These are phyloP conservation scores for Wickerhamiella vanderwaltii DNA, from an alignment of 805 yeast species.

Conservation along the genomic window DNA sequence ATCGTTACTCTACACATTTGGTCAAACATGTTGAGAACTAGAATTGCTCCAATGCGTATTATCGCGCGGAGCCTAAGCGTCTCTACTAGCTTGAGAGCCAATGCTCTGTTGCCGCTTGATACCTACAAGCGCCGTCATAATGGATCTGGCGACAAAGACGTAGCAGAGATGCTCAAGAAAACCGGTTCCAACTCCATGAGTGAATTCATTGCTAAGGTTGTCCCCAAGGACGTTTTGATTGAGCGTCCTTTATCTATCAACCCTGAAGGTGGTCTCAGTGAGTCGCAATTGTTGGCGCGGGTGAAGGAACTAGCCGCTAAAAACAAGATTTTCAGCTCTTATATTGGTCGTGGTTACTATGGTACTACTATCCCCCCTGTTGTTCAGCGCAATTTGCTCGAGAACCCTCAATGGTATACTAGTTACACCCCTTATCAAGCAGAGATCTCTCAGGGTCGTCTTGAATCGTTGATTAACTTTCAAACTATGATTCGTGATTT, in stretches of 20 bases:
- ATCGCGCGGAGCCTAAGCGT: constrained; percentile 4
- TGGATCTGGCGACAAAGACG: constrained; percentile 63
- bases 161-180: constrained; percentile 48
- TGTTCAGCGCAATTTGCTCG: constrained; percentile 81
- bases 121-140: constrained; percentile 84
- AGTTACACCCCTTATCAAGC: constrained; percentile 98
- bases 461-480: constrained; percentile 78
- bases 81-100: constrained; percentile 1
- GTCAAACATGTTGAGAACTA: constrained; percentile 1
- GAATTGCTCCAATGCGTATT: constrained; percentile 1
- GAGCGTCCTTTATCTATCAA: constrained; percentile 53
- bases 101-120: constrained; percentile 40
- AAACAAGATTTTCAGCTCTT: constrained; percentile 60
- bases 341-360: constrained; percentile 90
- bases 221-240: constrained; percentile 64
- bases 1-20: not conserved
- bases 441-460: constrained; percentile 92
- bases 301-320: constrained; percentile 57
- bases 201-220: constrained; percentile 55
- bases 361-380: constrained; percentile 86
- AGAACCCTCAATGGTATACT: constrained; percentile 97
- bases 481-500: constrained; percentile 86
- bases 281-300: constrained; percentile 63
- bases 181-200: constrained; percentile 58
- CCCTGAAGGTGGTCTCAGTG: constrained; percentile 68